These are phyloP conservation scores for Teratosphaeria gauchensis DNA, from an alignment of 2,329 filamentous ascomycete genomes.

Conservation along the genomic window DNA sequence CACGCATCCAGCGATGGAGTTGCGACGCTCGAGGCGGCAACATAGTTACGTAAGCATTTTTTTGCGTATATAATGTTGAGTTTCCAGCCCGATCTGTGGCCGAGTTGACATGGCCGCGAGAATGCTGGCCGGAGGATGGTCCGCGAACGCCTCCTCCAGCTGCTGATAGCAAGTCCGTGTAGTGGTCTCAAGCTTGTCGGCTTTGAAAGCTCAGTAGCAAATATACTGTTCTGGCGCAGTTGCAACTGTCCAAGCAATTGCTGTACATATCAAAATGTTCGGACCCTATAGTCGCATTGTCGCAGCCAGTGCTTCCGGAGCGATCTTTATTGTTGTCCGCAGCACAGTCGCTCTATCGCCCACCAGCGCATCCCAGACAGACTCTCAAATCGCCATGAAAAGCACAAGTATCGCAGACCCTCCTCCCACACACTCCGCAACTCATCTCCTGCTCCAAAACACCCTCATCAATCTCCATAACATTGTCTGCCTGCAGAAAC, in stretches of 20 bases:
- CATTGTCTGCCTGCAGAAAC: slow-evolving; percentile 20
- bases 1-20: background rate
- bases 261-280: background rate
- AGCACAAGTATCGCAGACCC: slow-evolving; percentile 35
- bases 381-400: slow-evolving; percentile 28
- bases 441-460: slow-evolving; percentile 22
- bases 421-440: slow-evolving; percentile 30
- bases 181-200: background rate
- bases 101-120: background rate
- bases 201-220: background rate
- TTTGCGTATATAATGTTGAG: too few species aligned
- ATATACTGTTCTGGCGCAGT: background rate
- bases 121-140: background rate
- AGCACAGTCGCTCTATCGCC: background rate
- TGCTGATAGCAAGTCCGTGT: too few species aligned
- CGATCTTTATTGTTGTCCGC: too few species aligned
- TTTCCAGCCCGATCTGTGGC: background rate
- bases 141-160: too few species aligned
- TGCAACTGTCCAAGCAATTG: background rate
- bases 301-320: too few species aligned
- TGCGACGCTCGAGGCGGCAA: background rate
- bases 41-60: background rate
- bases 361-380: slow-evolving; percentile 32
- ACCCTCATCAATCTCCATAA: slow-evolving; percentile 27
- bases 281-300: background rate